These are phyloP conservation scores for Cryptococcus maquisensis DNA, from an alignment of 1,284 basidiomycete species.

Conservation along the genomic window DNA sequence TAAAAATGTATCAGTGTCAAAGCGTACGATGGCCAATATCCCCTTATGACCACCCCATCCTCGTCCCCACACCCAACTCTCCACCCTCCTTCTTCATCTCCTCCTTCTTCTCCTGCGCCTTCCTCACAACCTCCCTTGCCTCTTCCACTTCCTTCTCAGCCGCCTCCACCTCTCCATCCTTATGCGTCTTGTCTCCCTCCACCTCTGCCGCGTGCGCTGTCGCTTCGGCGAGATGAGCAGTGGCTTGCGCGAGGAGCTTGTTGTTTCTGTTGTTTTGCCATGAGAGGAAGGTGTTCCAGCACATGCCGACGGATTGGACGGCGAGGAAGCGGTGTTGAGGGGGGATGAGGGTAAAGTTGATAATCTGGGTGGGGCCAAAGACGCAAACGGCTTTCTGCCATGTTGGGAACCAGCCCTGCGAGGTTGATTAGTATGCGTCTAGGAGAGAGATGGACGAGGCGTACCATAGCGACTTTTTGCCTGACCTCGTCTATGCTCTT, in stretches of 20 bases:
- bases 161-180: slow-evolving; percentile 3
- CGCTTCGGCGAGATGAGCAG: slow-evolving; percentile 16
- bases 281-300: slow-evolving; percentile 59
- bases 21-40: not conserved
- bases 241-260: slow-evolving; percentile 20
- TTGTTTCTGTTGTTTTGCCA: slow-evolving; percentile 43
- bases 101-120: slow-evolving; percentile 19
- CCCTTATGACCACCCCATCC: slow-evolving; percentile 32
- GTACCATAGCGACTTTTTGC: slow-evolving; percentile 36
- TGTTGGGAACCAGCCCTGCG: slow-evolving; percentile 34
- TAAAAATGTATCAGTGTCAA: not conserved
- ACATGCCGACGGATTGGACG: slow-evolving; percentile 71
- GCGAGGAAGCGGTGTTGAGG: slow-evolving; percentile 72
- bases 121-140: slow-evolving; percentile 18
- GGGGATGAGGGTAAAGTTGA: slow-evolving; percentile 77
- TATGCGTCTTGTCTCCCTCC: not conserved
- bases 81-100: slow-evolving; percentile 31
- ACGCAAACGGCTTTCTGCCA: slow-evolving; percentile 52
- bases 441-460: slow-evolving; percentile 2
- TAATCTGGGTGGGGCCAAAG: slow-evolving; percentile 71
- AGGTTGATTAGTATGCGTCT: not conserved
- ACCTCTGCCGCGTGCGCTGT: slow-evolving; percentile 14
- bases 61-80: slow-evolving; percentile 30
- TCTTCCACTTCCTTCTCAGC: slow-evolving; percentile 13
- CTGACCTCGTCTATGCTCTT: slow-evolving; percentile 33